A percentile compares a stretch with the other conserved stretches of the same genome.
Evolutionary conservation across 2,329 filamentous ascomycete species (phyloP).

Genomic region (Trichoderma brevicompactum): DNA sequence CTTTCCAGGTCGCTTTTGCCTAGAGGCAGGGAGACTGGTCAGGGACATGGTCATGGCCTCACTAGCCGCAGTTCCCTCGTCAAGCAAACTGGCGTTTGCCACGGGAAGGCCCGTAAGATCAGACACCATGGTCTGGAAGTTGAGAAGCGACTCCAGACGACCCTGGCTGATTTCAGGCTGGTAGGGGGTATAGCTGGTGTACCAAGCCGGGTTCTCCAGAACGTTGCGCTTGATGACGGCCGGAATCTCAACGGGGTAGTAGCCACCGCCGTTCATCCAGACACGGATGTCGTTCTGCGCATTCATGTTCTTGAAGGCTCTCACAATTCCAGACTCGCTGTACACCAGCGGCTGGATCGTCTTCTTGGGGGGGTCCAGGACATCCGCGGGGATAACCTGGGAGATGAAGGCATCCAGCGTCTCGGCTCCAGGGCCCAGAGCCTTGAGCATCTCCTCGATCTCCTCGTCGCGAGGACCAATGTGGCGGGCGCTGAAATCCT

Average conservation of each 20-base stretch:
- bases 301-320: slow-evolving; percentile 46
- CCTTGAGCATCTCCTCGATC: slow-evolving; percentile 76
- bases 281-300: slow-evolving; percentile 48
- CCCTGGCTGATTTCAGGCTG: slow-evolving; percentile 98
- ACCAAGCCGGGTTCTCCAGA: slow-evolving; percentile 92
- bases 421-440: slow-evolving; percentile 72
- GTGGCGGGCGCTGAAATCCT: slow-evolving; percentile 74
- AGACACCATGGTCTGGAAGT: slow-evolving; percentile 92
- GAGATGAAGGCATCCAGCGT: slow-evolving; percentile 81
- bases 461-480: slow-evolving; percentile 79
- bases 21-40: slow-evolving; percentile 71
- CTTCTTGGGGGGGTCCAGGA: slow-evolving; percentile 54
- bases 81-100: slow-evolving; percentile 86
- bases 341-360: slow-evolving; percentile 60
- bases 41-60: slow-evolving; percentile 95
- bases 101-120: slow-evolving; percentile 87
- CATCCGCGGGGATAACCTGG: slow-evolving; percentile 80
- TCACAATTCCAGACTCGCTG: slow-evolving; percentile 35
- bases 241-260: slow-evolving; percentile 84
- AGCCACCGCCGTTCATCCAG: slow-evolving; percentile 85
- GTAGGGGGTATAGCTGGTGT: slow-evolving; percentile 97
- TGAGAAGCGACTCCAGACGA: slow-evolving; percentile 85
- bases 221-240: slow-evolving; percentile 92
- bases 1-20: slow-evolving; percentile 76
- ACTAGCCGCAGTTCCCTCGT: slow-evolving; percentile 89